phyloP scores from a whole-genome alignment of 1,284 basidiomycete species.

The Binderoboletus segoi region DNA sequence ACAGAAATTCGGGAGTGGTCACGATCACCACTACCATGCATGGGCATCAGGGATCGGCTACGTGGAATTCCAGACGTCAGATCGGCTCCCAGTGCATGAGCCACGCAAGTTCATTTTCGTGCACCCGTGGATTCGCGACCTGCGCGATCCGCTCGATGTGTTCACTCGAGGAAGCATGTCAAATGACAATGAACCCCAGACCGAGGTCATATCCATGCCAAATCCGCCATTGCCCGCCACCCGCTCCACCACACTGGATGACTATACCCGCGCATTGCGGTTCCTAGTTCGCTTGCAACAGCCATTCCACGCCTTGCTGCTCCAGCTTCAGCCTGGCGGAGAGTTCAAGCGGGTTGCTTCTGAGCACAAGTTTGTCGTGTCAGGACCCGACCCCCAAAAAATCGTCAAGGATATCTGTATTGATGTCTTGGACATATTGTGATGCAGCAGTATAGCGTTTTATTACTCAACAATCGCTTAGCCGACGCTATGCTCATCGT shows the following conservation, averaged over 20 bases:
- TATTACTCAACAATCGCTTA: too few species aligned
- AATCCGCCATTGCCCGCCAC: neutral
- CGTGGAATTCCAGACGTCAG: neutral
- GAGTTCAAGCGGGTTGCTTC: conserved; percentile 3
- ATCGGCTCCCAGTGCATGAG: neutral
- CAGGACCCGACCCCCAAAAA: neutral
- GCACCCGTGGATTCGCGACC: neutral
- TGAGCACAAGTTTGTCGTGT: neutral
- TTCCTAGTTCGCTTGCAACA: neutral
- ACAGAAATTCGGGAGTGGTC: neutral
- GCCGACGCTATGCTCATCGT: too few species aligned
- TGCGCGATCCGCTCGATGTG: neutral
- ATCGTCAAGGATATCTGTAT: too few species aligned
- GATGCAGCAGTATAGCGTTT: too few species aligned
- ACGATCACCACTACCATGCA: neutral
- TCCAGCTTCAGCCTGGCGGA: neutral
- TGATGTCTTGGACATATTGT: too few species aligned
- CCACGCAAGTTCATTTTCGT: too few species aligned
- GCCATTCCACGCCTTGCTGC: neutral
- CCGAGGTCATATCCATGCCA: too few species aligned
- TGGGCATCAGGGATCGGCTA: neutral
- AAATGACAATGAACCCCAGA: too few species aligned
- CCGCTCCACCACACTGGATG: neutral
- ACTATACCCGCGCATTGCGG: neutral
- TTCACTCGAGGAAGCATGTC: neutral